Evolutionary conservation across 352 stramenopile genomes (phyloP), one percentile per base, ranked within the genome.

Genomic region (Pythium phragmitis): DNA sequence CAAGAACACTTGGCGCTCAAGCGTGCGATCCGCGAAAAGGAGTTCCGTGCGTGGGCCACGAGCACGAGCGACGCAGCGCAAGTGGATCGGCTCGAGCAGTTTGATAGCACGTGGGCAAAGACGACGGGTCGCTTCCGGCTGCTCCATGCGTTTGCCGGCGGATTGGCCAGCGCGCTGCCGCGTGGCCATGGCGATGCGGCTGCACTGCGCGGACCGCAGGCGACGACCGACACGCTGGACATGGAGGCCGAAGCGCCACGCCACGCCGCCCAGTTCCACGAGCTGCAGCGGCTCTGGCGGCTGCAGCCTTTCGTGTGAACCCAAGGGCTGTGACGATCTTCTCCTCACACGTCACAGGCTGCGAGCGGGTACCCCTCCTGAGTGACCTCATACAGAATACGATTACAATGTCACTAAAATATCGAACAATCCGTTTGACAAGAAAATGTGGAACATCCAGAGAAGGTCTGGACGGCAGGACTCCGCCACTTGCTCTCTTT

Each of bases 61-160:
- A 39, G 34, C 34, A 21, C 57, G 2, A 28, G 23, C 6, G 51
- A 70, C 3, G 14, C 66, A 7, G 19, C 41, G 19, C 21, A 47
- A 11, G 28, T 43, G 1, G 58, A 67, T 21, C 21, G 73, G 5
- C 47, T 46, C 17, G 57, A 63, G 28, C 73, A 72, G 23, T 91
- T 91, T 55, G 69, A 81, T 26, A 46, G 42, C 21, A 70, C 75
- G 7, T 91, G 82, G 82, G 50, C 55, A 7, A 45, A 59, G 8
- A 79, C 72, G 0, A 51, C 68, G 4, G 57, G 68, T 0, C 76
- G 79, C 9, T 91, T 88, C 41, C 68, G 65, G 21, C 46, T 70
- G 33, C 71, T 91, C 12, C 77, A 89, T 63, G 65, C 67, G 21
- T 88, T 91, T 48, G 82, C 77, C 0, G 82, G 76, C 2, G 79